Evolutionary conservation across 768 basidiomycete species (phyloP).

Genomic region (Leccinum arenicola): DNA sequence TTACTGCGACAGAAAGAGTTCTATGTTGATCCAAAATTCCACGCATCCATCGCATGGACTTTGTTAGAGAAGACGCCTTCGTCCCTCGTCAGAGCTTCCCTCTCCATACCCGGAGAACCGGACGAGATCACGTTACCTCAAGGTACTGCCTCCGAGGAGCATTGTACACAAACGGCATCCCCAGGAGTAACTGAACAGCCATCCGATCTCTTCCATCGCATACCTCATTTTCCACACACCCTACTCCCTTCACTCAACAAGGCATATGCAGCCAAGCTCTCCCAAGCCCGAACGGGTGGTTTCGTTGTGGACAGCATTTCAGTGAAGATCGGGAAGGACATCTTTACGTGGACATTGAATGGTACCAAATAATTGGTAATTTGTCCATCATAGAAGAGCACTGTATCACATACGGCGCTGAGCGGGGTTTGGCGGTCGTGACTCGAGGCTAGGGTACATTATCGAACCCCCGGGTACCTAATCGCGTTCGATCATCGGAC

Average conservation of each 20-base stretch:
- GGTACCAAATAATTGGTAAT: conserved; percentile 14
- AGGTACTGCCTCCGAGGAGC: conserved; percentile 5
- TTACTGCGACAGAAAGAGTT: conserved; percentile 72
- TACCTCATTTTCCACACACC: conserved; percentile 48
- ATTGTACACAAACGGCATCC: conserved; percentile 1
- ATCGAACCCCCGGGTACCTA: conserved; percentile 8
- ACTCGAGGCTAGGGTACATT: not conserved
- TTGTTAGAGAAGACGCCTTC: conserved; percentile 44
- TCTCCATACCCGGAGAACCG: not conserved
- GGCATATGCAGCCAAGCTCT: conserved; percentile 42
- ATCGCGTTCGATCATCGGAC: not conserved
- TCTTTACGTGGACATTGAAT: conserved; percentile 43
- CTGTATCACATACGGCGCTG: conserved; percentile 7
- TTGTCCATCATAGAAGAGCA: conserved; percentile 5
- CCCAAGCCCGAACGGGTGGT: conserved; percentile 40
- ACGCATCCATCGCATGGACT: conserved; percentile 88
- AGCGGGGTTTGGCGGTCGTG: conserved; percentile 1
- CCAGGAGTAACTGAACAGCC: conserved; percentile 7
- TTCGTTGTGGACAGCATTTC: conserved; percentile 55
- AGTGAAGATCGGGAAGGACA: conserved; percentile 70
- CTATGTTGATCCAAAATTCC: conserved; percentile 80
- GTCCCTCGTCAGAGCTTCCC: conserved; percentile 4
- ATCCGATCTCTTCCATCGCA: conserved; percentile 39
- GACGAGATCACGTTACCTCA: conserved; percentile 2
- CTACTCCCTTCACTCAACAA: conserved; percentile 50